phyloP scores from a whole-genome alignment of 139 green algal species.

The Haematococcus lacustris region DNA sequence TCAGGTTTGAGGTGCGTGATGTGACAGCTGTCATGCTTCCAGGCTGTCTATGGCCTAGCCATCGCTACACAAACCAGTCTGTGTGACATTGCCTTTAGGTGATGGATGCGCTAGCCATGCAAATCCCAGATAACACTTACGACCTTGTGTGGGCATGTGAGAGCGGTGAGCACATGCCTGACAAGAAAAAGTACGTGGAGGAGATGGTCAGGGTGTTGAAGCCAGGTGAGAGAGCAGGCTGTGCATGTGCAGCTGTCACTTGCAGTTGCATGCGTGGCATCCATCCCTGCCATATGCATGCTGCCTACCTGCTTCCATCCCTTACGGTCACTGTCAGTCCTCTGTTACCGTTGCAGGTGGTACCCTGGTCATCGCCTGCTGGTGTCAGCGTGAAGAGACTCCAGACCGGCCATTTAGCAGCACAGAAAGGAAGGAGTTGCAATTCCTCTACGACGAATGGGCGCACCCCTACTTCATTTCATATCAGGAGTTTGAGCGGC shows the following conservation, averaged over 20 bases:
- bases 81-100: too few species aligned
- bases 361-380: constrained; percentile 76
- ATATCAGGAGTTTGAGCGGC: constrained; percentile 80
- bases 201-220: constrained; percentile 13
- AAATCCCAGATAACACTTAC: constrained; percentile 79
- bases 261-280: too few species aligned
- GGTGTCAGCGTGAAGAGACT: constrained; percentile 86
- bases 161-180: constrained; percentile 96
- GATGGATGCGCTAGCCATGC: constrained; percentile 91
- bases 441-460: constrained; percentile 93
- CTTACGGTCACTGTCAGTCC: too few species aligned
- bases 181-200: constrained; percentile 76
- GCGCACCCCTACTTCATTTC: constrained; percentile 94
- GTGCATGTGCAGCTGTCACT: too few species aligned
- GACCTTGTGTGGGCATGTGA: constrained; percentile 98
- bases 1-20: constrained; percentile 52
- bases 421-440: constrained; percentile 66
- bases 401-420: constrained; percentile 49
- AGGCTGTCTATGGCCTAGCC: too few species aligned
- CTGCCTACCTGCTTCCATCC: too few species aligned
- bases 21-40: too few species aligned
- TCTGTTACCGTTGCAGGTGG: constrained; percentile 50
- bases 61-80: too few species aligned
- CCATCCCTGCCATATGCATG: too few species aligned
- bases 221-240: constrained; percentile 13